Conservation (phyloP, 78 protist genomes). For the Dictyostelium capitatum region DNA sequence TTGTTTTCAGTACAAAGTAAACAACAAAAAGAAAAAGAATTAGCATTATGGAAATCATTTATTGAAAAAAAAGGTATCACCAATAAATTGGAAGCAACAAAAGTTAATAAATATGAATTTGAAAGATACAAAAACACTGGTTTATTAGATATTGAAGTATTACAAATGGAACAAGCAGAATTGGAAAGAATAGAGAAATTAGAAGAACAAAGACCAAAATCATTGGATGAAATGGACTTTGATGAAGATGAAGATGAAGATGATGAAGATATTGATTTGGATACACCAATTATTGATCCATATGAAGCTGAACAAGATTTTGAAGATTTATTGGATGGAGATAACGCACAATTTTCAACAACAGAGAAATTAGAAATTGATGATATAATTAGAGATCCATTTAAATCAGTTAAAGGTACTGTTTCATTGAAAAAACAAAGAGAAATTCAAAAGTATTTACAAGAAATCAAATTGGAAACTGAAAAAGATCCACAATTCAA, state of each 20-base stretch:
- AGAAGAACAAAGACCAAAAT: constrained; percentile 4
- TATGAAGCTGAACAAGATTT: not conserved
- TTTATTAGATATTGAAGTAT: not conserved
- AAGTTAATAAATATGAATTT: constrained; percentile 18
- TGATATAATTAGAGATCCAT: too few species aligned
- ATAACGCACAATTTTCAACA: not conserved
- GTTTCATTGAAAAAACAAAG: not conserved
- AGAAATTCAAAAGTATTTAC: not conserved
- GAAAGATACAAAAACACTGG: constrained; percentile 29
- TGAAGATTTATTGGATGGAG: not conserved
- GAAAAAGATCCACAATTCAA: constrained; percentile 7
- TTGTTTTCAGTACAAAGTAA: not conserved
- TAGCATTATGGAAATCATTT: constrained; percentile 12
- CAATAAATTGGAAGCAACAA: not conserved
- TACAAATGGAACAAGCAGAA: not conserved
- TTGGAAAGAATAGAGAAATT: not conserved
- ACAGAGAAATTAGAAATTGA: not conserved
- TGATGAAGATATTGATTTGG: too few species aligned
- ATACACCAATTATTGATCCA: not conserved
- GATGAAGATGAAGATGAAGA: not conserved
- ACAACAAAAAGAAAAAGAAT: constrained; percentile 18
- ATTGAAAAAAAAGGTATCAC: constrained; percentile 6
- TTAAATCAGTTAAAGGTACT: too few species aligned
- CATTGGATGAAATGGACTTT: not conserved
- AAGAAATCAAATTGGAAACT: not conserved